These are phyloP conservation scores for Aphanomyces euteiches DNA, from an alignment of 352 stramenopile species.

Conservation along the genomic window DNA sequence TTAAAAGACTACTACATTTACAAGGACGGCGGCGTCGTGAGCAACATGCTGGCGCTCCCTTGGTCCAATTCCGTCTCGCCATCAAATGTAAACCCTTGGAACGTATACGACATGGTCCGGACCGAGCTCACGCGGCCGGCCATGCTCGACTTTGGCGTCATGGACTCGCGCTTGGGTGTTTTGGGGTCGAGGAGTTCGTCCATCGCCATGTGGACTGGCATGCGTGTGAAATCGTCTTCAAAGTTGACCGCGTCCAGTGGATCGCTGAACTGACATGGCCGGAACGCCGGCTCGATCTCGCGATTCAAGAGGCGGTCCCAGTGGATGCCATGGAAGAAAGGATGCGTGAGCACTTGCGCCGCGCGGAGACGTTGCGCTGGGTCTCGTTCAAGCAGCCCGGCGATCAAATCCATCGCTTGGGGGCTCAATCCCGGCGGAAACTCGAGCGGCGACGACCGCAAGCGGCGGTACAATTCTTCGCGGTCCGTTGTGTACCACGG, in stretches of 20 bases:
- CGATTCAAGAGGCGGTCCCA: constrained; percentile 78
- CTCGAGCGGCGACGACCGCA: constrained; percentile 62
- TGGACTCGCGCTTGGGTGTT: neutral
- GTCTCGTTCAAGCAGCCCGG: constrained; percentile 89
- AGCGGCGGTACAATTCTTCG: constrained; percentile 62
- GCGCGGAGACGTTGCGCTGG: constrained; percentile 88
- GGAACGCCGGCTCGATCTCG: constrained; percentile 70
- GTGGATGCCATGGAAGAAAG: constrained; percentile 78
- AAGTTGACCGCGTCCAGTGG: constrained; percentile 81
- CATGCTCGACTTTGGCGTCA: constrained; percentile 42
- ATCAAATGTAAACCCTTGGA: constrained; percentile 80
- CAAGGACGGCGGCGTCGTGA: constrained; percentile 19
- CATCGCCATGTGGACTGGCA: constrained; percentile 44
- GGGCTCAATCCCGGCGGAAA: constrained; percentile 64
- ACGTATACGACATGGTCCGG: constrained; percentile 82
- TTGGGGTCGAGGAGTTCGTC: neutral
- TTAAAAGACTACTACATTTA: constrained; percentile 10
- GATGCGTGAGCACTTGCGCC: constrained; percentile 76
- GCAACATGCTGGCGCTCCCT: neutral
- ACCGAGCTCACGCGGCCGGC: constrained; percentile 54
- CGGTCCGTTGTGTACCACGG: constrained; percentile 81
- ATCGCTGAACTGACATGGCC: constrained; percentile 78
- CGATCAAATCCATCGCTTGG: constrained; percentile 74
- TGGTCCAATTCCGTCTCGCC: constrained; percentile 33
- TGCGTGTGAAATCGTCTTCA: constrained; percentile 79